phyloP scores from a whole-genome alignment of 345 rosid genomes.

The Cardamine occulta region DNA sequence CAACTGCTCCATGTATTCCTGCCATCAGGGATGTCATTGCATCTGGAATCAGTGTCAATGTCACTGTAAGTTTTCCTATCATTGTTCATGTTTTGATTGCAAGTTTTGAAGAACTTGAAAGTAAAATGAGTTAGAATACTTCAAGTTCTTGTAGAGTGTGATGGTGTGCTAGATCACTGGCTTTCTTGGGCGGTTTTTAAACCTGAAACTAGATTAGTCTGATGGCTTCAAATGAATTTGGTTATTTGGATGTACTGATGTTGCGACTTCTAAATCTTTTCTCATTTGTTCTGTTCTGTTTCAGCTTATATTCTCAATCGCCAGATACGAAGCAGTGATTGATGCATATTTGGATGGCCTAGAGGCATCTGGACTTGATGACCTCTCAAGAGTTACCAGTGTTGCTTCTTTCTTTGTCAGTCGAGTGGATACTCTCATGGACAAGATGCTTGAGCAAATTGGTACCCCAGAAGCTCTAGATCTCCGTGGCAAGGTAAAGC shows the following conservation, averaged over 20 bases:
- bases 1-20: constrained; percentile 87
- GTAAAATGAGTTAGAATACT: neutral
- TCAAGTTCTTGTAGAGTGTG: neutral
- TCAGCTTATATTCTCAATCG: constrained; percentile 94
- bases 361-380: constrained; percentile 88
- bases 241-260: neutral
- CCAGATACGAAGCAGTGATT: constrained; percentile 90
- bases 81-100: constrained; percentile 6
- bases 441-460: constrained; percentile 90
- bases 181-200: neutral
- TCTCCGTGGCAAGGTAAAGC: constrained; percentile 89
- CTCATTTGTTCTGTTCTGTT: constrained; percentile 21
- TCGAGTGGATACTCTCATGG: constrained; percentile 90
- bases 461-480: constrained; percentile 96
- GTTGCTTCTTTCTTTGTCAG: constrained; percentile 99
- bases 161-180: constrained; percentile 9
- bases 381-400: constrained; percentile 94
- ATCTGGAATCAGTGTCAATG: constrained; percentile 87
- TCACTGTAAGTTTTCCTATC: constrained; percentile 67
- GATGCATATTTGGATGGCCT: constrained; percentile 99
- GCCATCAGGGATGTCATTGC: constrained; percentile 94
- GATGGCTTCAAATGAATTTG: neutral
- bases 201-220: neutral
- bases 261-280: neutral
- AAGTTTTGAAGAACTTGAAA: neutral